Base-by-base conservation (phyloP, 371 early-diverging fungal species). In the Mucor indicus region DNA sequence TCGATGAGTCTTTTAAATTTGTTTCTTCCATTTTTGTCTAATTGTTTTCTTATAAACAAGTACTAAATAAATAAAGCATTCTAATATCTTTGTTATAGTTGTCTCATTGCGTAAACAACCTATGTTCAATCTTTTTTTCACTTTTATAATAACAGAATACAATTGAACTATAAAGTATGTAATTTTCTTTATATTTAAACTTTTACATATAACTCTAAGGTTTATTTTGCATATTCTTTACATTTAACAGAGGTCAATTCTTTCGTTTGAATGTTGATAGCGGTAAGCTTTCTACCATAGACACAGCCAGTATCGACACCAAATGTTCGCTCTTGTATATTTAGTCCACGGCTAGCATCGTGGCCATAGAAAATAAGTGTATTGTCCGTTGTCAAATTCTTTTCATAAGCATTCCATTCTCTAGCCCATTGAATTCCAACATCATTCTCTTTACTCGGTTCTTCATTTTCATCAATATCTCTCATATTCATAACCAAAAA, bases 231-330 rank as follows among this genome's bases (percentile, higher is more conserved):
- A n/a, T n/a, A n/a, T n/a, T n/a, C n/a, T n/a, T n/a, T n/a, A 40
- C 75, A 75, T 11, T 27, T 38, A n/a, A 75, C 55, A 36, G 68
- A 66, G 2, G 68, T 71, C 20, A 68, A n/a, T 15, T 47, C 29
- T 6, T 55, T 53, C 6, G 70, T 55, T 27, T 49, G 55, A 25
- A 72, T 43, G 17, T 71, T 69, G 19, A 80, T 61, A 0, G 83
- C 86, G 0, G 84, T 79, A 45, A 89, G 40, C n/a, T 69, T 38
- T 0, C 70, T 47, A n/a, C 88, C 89, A 50, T 83, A 76, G 3
- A 86, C 87, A 55, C 87, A 87, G 4, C 85, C 84, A 3, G 74
- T 79, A 39, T 89, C 89, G 2, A 86, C 35, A 2, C 89, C 88
- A 53, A 77, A 69, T 0, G 84, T 70, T 41, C 67, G 64, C 1